Evolutionary conservation across 2,329 filamentous ascomycete genomes (phyloP).

Genomic region (Claviceps capensis): DNA sequence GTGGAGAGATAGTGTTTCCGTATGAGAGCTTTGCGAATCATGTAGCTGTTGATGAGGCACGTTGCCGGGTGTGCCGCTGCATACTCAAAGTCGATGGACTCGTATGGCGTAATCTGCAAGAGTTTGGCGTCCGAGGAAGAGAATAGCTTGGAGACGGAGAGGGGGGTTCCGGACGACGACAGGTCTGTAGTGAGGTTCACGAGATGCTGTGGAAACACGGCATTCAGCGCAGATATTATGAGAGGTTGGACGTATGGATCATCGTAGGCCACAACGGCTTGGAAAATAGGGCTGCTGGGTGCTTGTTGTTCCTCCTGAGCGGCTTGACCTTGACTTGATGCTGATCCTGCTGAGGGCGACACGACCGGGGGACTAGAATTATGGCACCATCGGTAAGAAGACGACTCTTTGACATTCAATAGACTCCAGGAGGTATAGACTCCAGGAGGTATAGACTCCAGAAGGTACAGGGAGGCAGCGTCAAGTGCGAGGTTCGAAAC

Average conservation of each 20-base stretch:
- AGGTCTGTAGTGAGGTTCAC: constrained; percentile 42
- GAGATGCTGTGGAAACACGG: constrained; percentile 39
- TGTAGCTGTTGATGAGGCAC: constrained; percentile 72
- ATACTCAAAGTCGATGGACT: constrained; percentile 72
- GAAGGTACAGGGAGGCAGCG: constrained; percentile 5
- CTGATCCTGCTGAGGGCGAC: constrained; percentile 4
- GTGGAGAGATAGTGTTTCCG: constrained; percentile 86
- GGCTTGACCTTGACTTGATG: constrained; percentile 10
- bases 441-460: background rate
- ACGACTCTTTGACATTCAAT: constrained; percentile 16
- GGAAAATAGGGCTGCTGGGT: constrained; percentile 15
- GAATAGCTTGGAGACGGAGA: constrained; percentile 23
- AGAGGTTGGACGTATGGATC: constrained; percentile 83
- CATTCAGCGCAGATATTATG: constrained; percentile 57
- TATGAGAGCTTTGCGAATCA: constrained; percentile 92
- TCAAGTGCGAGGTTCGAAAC: constrained; percentile 15
- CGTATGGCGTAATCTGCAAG: constrained; percentile 77
- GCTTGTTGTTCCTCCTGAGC: background rate
- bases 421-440: constrained; percentile 3
- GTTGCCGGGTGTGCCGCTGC: constrained; percentile 47
- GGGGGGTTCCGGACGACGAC: constrained; percentile 15
- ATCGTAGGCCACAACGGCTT: constrained; percentile 71
- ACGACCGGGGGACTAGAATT: constrained; percentile 13
- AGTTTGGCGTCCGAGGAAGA: constrained; percentile 28
- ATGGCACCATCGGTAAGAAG: constrained; percentile 18